A percentile compares a stretch with the other conserved stretches of the same genome.
phyloP scores from a whole-genome alignment of 2,329 filamentous ascomycete species.

The Aureobasidium mangrovei region DNA sequence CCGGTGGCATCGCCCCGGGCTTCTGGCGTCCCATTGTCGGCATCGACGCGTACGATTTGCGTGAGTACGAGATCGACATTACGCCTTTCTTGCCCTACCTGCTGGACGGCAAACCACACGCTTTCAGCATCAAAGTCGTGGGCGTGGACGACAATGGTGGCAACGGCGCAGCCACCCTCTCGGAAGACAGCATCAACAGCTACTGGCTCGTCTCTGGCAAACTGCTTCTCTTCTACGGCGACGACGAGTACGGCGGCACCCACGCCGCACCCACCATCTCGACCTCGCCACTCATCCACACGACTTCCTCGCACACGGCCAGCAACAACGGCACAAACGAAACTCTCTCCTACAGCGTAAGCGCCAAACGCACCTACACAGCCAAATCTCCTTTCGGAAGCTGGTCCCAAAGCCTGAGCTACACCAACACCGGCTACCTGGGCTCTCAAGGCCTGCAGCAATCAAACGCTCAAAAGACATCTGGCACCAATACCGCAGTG shows the following conservation, averaged over 20 bases:
- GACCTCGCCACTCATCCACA: neutral
- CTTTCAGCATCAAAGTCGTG: constrained; percentile 57
- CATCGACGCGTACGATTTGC: constrained; percentile 68
- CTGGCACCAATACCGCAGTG: constrained; percentile 35
- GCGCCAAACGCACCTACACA: constrained; percentile 46
- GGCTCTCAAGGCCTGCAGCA: constrained; percentile 48
- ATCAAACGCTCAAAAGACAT: constrained; percentile 42
- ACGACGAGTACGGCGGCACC: neutral
- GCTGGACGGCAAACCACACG: constrained; percentile 56
- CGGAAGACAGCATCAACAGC: constrained; percentile 47
- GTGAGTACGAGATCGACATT: constrained; percentile 74
- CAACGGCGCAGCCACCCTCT: constrained; percentile 40
- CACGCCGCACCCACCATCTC: neutral
- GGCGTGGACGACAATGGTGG: constrained; percentile 52
- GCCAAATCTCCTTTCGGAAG: constrained; percentile 45
- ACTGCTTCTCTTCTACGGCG: constrained; percentile 14
- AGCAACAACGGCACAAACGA: constrained; percentile 46
- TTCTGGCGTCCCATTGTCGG: constrained; percentile 73
- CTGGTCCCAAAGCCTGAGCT: constrained; percentile 54
- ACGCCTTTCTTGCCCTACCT: constrained; percentile 65
- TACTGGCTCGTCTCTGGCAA: constrained; percentile 74
- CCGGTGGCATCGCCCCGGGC: constrained; percentile 67
- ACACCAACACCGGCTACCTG: constrained; percentile 47
- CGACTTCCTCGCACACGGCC: neutral
- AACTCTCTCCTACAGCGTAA: constrained; percentile 46